Base-by-base conservation (phyloP, 2,329 filamentous ascomycete genomes). In the Zymoseptoria crescenta region DNA sequence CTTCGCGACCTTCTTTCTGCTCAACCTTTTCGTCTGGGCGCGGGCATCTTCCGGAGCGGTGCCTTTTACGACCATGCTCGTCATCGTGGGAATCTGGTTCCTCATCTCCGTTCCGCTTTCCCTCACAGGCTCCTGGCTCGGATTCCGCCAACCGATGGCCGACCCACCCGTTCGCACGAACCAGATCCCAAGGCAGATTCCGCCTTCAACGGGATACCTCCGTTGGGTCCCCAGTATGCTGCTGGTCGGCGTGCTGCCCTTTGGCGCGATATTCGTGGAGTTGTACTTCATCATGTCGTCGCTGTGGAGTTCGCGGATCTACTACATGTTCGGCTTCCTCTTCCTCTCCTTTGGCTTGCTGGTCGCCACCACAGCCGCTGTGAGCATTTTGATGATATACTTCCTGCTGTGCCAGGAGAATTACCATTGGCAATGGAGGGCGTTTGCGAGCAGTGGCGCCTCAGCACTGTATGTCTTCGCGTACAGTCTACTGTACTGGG, bases 261-360 rank as follows among this genome's bases (percentile, higher is more conserved):
- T 99, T 69, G 91, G 89, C 52, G 93, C 94, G 62, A 97, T 99
- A 72, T 96, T 97, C 66, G 92, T 97, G 52, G 94, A 99, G 77
- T 85, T 99, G 2, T 97, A 96, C 81, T 97, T 97, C 76, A 96
- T 99, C 79, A 96, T 99, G 90, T 96, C 87, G 77, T 96, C 90
- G 27, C 93, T 99, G 72, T 99, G 94, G 94, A 96, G 95, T 76
- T 93, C 87, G 79, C 91, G 94, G 76, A 94, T 99, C 66, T 99
- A 99, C 81, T 99, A 99, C 82, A 99, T 99, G 94, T 99, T 99
- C 70, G 94, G 94, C 21, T 99, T 99, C 81, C 80, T 99, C 41
- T 99, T 99, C 81, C 83, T 99, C 58, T 96, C 92, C 81, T 99
- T 96, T 71, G 92, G 89, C 9, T 83, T 99, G 54, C 96, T 99